Evolutionary conservation across 805 yeast species (phyloP).

Genomic region (Peterozyma toletana): DNA sequence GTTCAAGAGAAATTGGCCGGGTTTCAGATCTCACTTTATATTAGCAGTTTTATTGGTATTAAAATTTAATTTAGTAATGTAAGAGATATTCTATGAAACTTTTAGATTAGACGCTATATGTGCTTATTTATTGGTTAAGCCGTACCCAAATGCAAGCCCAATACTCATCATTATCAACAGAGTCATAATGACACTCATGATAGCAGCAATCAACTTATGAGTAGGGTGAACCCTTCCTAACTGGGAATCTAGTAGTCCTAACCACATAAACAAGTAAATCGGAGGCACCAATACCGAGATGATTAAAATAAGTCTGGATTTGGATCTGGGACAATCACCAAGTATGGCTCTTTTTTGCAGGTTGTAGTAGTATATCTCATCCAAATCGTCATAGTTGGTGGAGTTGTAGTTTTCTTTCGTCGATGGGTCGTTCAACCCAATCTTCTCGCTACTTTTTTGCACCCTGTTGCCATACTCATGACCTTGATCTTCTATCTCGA

Average conservation of each 20-base stretch:
- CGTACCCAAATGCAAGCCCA: conserved; percentile 6
- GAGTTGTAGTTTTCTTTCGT: no score
- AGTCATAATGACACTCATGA: neutral
- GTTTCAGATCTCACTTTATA: no score
- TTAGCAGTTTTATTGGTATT: no score
- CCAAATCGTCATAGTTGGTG: no score
- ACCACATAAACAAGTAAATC: conserved; percentile 3
- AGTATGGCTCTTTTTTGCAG: no score
- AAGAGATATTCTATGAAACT: no score
- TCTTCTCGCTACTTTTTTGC: neutral
- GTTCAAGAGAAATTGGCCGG: no score
- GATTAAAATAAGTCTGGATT: neutral
- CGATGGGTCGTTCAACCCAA: neutral
- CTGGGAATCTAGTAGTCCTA: conserved; percentile 3
- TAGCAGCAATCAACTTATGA: conserved; percentile 1
- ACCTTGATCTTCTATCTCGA: neutral
- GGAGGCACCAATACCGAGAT: conserved; percentile 7
- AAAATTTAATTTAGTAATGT: no score
- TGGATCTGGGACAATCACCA: neutral
- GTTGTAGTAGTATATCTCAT: no score
- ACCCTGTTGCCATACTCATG: neutral
- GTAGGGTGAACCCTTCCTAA: conserved; percentile 1
- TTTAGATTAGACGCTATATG: neutral
- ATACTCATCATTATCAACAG: conserved; percentile 3
- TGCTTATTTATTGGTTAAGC: conserved; percentile 2